Evolutionary conservation across 2,329 filamentous ascomycete genomes (phyloP).

Genomic region (Stagonosporopsis rhizophila): DNA sequence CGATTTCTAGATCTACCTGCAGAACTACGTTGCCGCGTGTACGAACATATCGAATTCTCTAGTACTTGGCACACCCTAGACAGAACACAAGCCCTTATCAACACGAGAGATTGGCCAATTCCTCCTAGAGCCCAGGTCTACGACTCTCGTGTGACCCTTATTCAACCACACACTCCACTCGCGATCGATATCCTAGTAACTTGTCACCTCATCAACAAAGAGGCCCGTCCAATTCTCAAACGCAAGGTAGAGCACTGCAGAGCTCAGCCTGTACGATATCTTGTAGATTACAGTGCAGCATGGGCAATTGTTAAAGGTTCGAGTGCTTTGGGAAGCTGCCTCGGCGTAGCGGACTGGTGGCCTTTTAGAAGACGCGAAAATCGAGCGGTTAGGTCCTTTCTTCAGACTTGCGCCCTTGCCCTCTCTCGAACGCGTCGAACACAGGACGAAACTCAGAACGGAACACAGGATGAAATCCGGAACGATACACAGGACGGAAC

Average conservation of each 20-base stretch:
- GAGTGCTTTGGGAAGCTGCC: conserved; percentile 10
- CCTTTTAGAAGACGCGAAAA: not conserved
- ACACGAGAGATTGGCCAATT: conserved; percentile 11
- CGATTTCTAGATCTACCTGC: conserved; percentile 21
- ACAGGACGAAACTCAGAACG: no score
- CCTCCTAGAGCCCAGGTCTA: conserved; percentile 11
- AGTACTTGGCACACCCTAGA: conserved; percentile 17
- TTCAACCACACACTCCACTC: conserved; percentile 6
- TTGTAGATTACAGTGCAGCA: conserved; percentile 22
- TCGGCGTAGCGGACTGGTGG: conserved; percentile 5
- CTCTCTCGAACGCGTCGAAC: not conserved
- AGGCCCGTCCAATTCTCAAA: conserved; percentile 10
- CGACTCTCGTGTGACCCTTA: conserved; percentile 15
- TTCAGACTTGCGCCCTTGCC: not conserved
- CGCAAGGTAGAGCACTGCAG: conserved; percentile 17
- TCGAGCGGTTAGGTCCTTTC: not conserved
- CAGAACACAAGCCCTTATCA: conserved; percentile 6
- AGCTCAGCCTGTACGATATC: conserved; percentile 19
- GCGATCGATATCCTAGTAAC: conserved; percentile 11
- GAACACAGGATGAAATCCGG: no score
- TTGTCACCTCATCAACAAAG: conserved; percentile 11
- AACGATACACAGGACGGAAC: no score
- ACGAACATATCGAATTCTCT: conserved; percentile 14
- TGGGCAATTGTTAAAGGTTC: conserved; percentile 8
- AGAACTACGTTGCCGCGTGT: conserved; percentile 20